Conservation (phyloP, 352 stramenopile species). For the Pythium aquatile region DNA sequence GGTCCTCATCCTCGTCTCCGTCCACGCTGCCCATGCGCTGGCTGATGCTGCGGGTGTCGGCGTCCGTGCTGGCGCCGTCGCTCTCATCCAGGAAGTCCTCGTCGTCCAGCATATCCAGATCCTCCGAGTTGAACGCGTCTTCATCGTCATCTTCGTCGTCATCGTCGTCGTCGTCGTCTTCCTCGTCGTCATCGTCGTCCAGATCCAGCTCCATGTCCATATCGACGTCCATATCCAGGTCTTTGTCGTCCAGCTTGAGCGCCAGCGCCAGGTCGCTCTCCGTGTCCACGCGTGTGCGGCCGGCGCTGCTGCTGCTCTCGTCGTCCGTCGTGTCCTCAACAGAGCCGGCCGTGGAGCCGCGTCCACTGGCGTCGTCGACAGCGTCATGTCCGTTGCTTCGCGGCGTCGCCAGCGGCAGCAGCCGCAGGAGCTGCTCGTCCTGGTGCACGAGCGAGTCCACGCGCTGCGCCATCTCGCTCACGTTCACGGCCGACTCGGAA, state of each 20-base stretch:
- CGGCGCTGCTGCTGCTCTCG: conserved; percentile 18
- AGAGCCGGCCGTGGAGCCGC: conserved; percentile 15
- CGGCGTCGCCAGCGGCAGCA: conserved; percentile 16
- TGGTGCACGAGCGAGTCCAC: conserved; percentile 37
- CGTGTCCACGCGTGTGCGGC: conserved; percentile 15
- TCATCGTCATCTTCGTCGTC: conserved; percentile 7
- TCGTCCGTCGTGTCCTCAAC: conserved; percentile 27
- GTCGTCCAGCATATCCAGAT: conserved; percentile 23
- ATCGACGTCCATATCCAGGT: conserved; percentile 26
- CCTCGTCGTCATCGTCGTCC: conserved; percentile 6
- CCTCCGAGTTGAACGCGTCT: conserved; percentile 18
- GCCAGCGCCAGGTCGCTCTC: conserved; percentile 3
- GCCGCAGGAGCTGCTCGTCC: conserved; percentile 29
- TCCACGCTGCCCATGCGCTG: conserved; percentile 21
- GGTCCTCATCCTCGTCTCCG: conserved; percentile 14
- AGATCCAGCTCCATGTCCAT: conserved; percentile 12
- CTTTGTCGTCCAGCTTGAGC: conserved; percentile 16
- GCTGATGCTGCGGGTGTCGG: conserved; percentile 13
- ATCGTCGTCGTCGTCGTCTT: conserved; percentile 19
- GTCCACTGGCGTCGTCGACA: not conserved
- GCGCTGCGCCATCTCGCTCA: conserved; percentile 34
- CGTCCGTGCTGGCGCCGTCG: conserved; percentile 21
- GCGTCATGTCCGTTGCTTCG: not conserved
- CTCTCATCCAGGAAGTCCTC: conserved; percentile 17
- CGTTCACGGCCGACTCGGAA: conserved; percentile 29